Evolutionary conservation across 306 rosid genomes (phyloP), one percentile per base, ranked within the genome.

Genomic region (Urtica urens): DNA sequence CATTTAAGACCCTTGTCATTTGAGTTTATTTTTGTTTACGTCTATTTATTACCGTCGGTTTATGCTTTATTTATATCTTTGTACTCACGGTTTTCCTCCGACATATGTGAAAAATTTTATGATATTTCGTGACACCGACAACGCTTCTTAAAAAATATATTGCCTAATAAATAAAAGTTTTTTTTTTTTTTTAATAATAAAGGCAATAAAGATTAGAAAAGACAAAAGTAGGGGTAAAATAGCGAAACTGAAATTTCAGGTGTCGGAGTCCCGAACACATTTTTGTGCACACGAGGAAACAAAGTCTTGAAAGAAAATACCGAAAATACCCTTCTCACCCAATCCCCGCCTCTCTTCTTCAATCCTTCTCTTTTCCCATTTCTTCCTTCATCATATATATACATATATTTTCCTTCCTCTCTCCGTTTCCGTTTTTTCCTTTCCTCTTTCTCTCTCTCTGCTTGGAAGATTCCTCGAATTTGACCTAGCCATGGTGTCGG

Each of bases 401-500:
- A 28, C 0, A 23, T 10, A 10, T 2, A 35, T 35, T 1, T 53
- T 15, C 16, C 31, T 35, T 55, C 3, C 3, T 64, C 8, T 55
- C 61, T 68, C 59, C 68, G n/a, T 45, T 3, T 48, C 17, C 51
- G 7, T 35, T 35, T 35, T 35, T 35, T 35, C 40, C 40, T 9
- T 28, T 28, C n/a, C 40, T n/a, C 6, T 13, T 13, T 38, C 43
- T 38, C 3, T 38, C 17, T 38, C 20, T 17, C 14, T 5, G 4
- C 33, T 1, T 2, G 15, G n/a, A 12, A 13, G n/a, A 35, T 35
- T 13, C n/a, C 5, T 13, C 37, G 37, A 35, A 16, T 16, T 2
- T n/a, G 43, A 48, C 59, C 20, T 23, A 19, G 27, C 48, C 24
- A 62, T 69, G 69, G 69, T 62, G 1, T 51, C 65, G 29, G 69